Evolutionary conservation across 2,329 filamentous ascomycete genomes (phyloP).

Genomic region (Byssochlamys sp.): DNA sequence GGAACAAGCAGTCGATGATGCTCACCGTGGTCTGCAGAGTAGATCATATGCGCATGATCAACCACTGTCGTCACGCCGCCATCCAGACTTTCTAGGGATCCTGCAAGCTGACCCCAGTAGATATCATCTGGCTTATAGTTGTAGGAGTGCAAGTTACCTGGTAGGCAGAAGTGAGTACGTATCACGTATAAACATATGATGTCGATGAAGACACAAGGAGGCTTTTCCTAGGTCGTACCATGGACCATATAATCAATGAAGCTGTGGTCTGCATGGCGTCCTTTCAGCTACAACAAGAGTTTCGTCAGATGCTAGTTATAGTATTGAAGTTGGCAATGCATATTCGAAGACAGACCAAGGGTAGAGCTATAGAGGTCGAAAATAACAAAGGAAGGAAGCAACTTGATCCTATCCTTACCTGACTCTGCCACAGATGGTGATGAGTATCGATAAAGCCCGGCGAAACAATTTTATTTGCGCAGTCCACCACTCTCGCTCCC

Average conservation of each 20-base stretch:
- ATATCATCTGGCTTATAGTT: constrained; percentile 34
- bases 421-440: constrained; percentile 38
- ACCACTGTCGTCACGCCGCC: constrained; percentile 19
- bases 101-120: constrained; percentile 34
- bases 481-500: constrained; percentile 29
- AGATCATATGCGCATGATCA: constrained; percentile 23
- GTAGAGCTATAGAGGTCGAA: too few relatives aligned
- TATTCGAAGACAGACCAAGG: too few relatives aligned
- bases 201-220: neutral
- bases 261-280: constrained; percentile 28
- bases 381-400: neutral
- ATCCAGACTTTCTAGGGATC: constrained; percentile 14
- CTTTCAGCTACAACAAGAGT: constrained; percentile 23
- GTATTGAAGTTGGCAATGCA: too few relatives aligned
- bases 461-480: constrained; percentile 22
- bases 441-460: constrained; percentile 30
- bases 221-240: constrained; percentile 1
- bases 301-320: neutral
- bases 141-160: constrained; percentile 7
- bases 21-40: constrained; percentile 16
- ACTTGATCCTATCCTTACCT: neutral
- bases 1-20: neutral
- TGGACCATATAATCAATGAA: constrained; percentile 32
- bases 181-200: neutral
- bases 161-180: neutral